Evolutionary conservation across 2,329 filamentous ascomycete genomes (phyloP).

Genomic region (Pseudocercospora fuligena): DNA sequence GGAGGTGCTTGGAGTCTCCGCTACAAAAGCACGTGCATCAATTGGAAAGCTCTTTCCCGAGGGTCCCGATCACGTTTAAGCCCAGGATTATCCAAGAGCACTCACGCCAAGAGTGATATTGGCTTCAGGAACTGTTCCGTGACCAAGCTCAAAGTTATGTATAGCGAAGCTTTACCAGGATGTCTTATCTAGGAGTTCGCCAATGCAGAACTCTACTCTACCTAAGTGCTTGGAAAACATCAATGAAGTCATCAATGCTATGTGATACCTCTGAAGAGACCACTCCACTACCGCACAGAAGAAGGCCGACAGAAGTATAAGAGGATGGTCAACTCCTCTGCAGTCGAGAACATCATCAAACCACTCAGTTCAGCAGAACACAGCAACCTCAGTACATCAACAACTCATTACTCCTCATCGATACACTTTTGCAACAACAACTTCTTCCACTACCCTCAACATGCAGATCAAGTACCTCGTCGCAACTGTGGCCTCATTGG

Average conservation of each 20-base stretch:
- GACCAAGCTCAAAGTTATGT: not conserved
- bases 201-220: not conserved
- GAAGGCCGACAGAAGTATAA: not conserved
- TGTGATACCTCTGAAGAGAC: not conserved
- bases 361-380: not conserved
- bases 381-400: not conserved
- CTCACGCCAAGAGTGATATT: not conserved
- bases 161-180: not conserved
- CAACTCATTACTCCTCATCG: not conserved
- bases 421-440: not conserved
- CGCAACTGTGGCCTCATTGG: constrained; percentile 11
- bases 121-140: not conserved
- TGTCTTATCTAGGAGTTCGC: not conserved
- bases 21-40: too few species aligned
- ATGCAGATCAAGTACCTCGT: constrained; percentile 16
- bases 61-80: not conserved
- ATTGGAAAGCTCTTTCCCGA: too few species aligned
- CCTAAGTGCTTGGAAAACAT: not conserved
- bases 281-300: not conserved
- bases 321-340: not conserved
- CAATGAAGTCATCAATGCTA: not conserved
- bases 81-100: not conserved
- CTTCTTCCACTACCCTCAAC: not conserved
- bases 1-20: too few species aligned
- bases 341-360: not conserved